A percentile compares a stretch with the other conserved stretches of the same genome.
These are phyloP conservation scores for Delphinella strobiligena DNA, from an alignment of 2,329 filamentous ascomycete genomes.

Conservation along the genomic window DNA sequence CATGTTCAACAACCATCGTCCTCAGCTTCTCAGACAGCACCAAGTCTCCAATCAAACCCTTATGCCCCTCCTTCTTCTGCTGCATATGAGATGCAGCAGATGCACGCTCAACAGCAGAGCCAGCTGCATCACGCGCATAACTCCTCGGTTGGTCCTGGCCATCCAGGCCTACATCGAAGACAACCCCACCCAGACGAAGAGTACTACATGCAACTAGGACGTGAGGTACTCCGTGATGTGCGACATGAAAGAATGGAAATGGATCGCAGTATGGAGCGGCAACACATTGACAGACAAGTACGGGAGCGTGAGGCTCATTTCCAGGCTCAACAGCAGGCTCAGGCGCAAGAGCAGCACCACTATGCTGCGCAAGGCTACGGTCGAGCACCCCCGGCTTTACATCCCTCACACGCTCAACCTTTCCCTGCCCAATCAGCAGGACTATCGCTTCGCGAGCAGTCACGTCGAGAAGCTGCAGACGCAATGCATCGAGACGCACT, in stretches of 20 bases:
- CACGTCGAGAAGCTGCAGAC: conserved; percentile 3
- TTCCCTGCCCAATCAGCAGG: not conserved
- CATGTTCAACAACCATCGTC: conserved; percentile 12
- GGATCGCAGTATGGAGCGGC: no score
- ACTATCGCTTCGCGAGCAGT: conserved; percentile 3
- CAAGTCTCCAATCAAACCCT: conserved; percentile 17
- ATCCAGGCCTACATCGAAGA: conserved; percentile 15
- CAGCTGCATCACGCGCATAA: conserved; percentile 21
- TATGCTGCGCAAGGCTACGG: not conserved
- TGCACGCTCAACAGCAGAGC: conserved; percentile 15
- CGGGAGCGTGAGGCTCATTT: not conserved
- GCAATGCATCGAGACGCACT: conserved; percentile 3
- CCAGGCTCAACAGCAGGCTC: conserved; percentile 1
- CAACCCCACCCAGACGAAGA: conserved; percentile 10
- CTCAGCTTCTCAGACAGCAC: conserved; percentile 7
- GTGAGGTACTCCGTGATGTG: no score
- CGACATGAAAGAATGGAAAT: conserved; percentile 1
- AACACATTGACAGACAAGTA: conserved; percentile 5
- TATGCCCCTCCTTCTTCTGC: conserved; percentile 11
- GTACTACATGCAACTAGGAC: conserved; percentile 2
- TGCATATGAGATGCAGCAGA: conserved; percentile 7
- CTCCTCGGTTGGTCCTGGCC: conserved; percentile 13
- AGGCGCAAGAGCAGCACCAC: conserved; percentile 5
- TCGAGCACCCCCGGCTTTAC: conserved; percentile 1
- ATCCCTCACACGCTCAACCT: not conserved